Evolutionary conservation across 768 basidiomycete species (phyloP), one percentile per base, ranked within the genome.

Genomic region (Tylopilus cervinicoccineus): DNA sequence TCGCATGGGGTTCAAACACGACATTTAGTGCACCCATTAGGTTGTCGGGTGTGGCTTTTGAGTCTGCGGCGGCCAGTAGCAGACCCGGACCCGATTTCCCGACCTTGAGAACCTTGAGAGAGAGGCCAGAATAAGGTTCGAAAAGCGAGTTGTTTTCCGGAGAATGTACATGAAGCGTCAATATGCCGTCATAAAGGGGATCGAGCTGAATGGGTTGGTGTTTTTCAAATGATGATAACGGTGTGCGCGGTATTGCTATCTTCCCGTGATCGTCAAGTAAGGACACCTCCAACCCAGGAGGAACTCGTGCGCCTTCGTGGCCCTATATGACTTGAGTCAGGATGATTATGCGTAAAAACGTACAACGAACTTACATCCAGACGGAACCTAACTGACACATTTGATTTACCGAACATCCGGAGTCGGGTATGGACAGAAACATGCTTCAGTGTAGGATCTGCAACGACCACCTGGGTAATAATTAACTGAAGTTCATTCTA

Each of bases 21-120:
- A 54, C 17, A 19, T 54, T 54, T 31, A 54, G 17, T 29, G 52
- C 31, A 39, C 52, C 52, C 45, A 54, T 43, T 12, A 54, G n/a
- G n/a, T n/a, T n/a, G n/a, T n/a, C n/a, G n/a, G n/a, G n/a, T n/a
- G n/a, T n/a, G n/a, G n/a, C n/a, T n/a, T n/a, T n/a, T n/a, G n/a
- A n/a, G n/a, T n/a, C n/a, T n/a, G n/a, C n/a, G n/a, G n/a, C 26
- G 14, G n/a, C 17, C n/a, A n/a, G n/a, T n/a, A n/a, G n/a, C n/a
- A n/a, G n/a, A n/a, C n/a, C n/a, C n/a, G n/a, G n/a, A n/a, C n/a
- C n/a, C n/a, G n/a, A n/a, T n/a, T n/a, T n/a, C n/a, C n/a, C n/a
- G n/a, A n/a, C n/a, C 32, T 44, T 48, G 22, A 16, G 32, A 27
- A 34, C 44, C n/a, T 42, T 14, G 24, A 53, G 49, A 22, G 48